These are phyloP conservation scores for bread wheat (Triticum aestivum) DNA, from an alignment of 176 grass and related monocot species.

Conservation along the genomic window DNA sequence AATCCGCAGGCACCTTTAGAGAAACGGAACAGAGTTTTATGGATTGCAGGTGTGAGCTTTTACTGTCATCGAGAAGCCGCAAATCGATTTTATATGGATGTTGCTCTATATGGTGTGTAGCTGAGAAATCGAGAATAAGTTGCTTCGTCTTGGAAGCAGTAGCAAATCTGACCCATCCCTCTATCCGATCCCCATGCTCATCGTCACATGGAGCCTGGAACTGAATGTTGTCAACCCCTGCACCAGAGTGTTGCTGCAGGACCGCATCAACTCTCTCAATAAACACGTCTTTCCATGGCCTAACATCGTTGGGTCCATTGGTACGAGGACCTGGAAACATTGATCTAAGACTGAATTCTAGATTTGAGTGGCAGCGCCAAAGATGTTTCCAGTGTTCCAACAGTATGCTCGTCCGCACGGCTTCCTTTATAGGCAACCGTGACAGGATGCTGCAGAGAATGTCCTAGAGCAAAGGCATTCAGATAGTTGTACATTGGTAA, in stretches of 20 bases:
- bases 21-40: neutral
- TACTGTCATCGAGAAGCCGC: neutral
- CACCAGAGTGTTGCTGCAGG: neutral
- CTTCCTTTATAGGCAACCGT: too few species aligned
- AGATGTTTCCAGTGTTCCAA: neutral
- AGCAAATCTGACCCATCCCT: neutral
- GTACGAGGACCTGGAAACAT: neutral
- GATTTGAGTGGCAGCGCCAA: neutral
- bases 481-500: too few species aligned
- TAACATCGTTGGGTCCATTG: neutral
- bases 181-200: neutral
- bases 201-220: neutral
- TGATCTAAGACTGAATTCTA: neutral
- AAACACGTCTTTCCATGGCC: neutral
- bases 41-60: neutral
- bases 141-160: neutral
- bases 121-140: neutral
- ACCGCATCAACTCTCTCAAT: neutral
- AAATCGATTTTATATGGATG: neutral
- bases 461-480: too few species aligned
- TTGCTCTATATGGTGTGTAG: too few species aligned
- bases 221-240: neutral
- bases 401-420: neutral
- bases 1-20: neutral
- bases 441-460: too few species aligned